A percentile compares a stretch with the other conserved stretches of the same genome.
These are phyloP conservation scores for Pinus albicaulis DNA, from an alignment of 75 land plant species.

Conservation along the genomic window DNA sequence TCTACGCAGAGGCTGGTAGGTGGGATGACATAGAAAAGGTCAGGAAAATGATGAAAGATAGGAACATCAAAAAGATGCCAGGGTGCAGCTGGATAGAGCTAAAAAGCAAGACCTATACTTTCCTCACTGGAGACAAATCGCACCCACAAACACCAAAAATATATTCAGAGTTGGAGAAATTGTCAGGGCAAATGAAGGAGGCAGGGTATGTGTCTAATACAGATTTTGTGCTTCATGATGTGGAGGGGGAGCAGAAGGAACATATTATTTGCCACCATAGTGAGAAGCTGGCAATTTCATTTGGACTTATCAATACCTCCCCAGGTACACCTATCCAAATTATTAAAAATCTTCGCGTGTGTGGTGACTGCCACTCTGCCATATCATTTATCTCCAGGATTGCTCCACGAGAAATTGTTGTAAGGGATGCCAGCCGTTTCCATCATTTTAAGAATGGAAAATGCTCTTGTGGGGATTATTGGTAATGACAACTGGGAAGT, in stretches of 20 bases:
- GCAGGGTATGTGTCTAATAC: background rate
- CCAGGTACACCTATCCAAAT: background rate
- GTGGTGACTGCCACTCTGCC: conserved; percentile 1
- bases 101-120: background rate
- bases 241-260: background rate
- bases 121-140: background rate
- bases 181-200: background rate
- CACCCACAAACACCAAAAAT: background rate
- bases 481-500: background rate
- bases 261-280: background rate
- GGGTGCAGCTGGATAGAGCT: background rate
- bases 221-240: background rate
- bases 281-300: background rate
- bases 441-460: background rate
- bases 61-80: background rate
- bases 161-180: background rate
- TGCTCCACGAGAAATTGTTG: background rate
- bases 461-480: background rate
- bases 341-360: background rate
- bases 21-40: background rate
- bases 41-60: background rate
- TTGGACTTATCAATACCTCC: conserved; percentile 1
- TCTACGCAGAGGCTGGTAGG: background rate
- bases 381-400: background rate
- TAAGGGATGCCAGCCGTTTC: background rate